phyloP scores from a whole-genome alignment of 179 eudicot genomes.

The Camellia oleifera region DNA sequence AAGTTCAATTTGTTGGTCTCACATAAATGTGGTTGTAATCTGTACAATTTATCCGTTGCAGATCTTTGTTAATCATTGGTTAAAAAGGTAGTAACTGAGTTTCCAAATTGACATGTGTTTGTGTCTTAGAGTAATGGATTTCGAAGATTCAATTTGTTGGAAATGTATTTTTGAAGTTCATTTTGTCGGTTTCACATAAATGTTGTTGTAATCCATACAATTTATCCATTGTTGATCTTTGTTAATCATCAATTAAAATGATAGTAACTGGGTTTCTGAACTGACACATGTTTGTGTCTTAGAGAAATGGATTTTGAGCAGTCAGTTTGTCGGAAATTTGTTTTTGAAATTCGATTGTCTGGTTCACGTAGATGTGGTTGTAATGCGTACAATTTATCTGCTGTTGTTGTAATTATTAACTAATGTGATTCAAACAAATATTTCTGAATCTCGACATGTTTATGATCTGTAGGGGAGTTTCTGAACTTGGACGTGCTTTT shows the following conservation, averaged over 20 bases:
- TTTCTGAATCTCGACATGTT: not conserved
- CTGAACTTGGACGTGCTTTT: not conserved
- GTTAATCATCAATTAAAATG: not conserved
- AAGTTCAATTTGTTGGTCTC: not conserved
- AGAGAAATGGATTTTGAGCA: not conserved
- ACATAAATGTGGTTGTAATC: not conserved
- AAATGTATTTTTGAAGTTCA: not conserved
- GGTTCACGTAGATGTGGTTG: not conserved
- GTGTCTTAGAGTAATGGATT: not conserved
- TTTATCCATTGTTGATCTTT: not conserved
- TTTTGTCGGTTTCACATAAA: not conserved
- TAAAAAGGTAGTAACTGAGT: not conserved
- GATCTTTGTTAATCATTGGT: not conserved
- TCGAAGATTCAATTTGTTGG: not conserved
- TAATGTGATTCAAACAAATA: not conserved
- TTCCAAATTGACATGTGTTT: not conserved
- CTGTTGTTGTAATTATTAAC: not conserved
- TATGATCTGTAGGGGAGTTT: not conserved
- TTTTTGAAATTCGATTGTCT: constrained; percentile 1
- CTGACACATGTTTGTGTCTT: not conserved
- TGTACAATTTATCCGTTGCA: not conserved
- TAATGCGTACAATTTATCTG: not conserved
- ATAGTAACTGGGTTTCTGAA: not conserved
- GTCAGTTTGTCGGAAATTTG: not conserved
- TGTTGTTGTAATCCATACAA: not conserved